These are phyloP conservation scores for Pichia terricola DNA, from an alignment of 1,139 yeast species.

Conservation along the genomic window DNA sequence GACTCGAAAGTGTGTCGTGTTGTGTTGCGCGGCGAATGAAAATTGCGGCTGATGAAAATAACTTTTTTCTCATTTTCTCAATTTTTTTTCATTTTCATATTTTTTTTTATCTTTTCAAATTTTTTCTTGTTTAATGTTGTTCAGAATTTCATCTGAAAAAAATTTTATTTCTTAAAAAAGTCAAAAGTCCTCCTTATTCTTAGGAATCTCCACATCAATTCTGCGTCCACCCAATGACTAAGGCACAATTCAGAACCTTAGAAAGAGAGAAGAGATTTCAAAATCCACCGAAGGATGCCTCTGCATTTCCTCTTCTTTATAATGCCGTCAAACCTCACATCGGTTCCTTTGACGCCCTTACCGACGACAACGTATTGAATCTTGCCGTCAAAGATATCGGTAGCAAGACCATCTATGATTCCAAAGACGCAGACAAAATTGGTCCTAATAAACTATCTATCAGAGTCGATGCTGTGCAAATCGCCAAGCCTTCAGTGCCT, in stretches of 20 bases:
- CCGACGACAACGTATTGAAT: constrained; percentile 79
- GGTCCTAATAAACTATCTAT: constrained; percentile 71
- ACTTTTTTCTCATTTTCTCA: background rate
- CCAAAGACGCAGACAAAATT: constrained; percentile 53
- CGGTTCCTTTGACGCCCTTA: constrained; percentile 91
- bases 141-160: background rate
- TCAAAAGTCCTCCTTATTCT: too few species aligned
- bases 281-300: constrained; percentile 81
- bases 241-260: constrained; percentile 66
- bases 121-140: too few species aligned
- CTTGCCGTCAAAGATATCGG: constrained; percentile 88
- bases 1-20: background rate
- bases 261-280: constrained; percentile 80
- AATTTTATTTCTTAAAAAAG: background rate
- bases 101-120: background rate
- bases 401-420: constrained; percentile 71
- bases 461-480: constrained; percentile 77
- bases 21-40: background rate
- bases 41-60: background rate
- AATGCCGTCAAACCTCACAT: constrained; percentile 93
- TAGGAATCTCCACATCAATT: too few species aligned
- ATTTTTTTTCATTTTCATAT: background rate
- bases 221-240: constrained; percentile 21
- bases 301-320: constrained; percentile 70
- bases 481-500: constrained; percentile 74